Percentiles rank a stretch among this genome's conserved stretches.
Conservation (phyloP, 2,329 filamentous ascomycete species). For the Aspergillus sp. region DNA sequence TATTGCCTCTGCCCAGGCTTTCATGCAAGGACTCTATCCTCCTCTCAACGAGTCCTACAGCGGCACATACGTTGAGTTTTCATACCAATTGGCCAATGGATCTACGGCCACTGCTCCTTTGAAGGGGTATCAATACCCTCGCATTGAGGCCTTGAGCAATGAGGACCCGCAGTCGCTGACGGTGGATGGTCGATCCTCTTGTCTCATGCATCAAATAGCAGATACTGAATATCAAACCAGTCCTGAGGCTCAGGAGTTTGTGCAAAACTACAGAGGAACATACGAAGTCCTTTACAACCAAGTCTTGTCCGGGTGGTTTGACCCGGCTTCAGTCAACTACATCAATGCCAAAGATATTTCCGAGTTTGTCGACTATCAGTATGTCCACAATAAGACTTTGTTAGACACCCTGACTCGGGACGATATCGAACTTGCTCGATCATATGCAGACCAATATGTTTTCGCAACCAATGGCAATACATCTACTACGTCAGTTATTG, state of each 20-base stretch:
- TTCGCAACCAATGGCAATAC: slow-evolving; percentile 50
- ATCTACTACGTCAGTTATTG: slow-evolving; percentile 25
- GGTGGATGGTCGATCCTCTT: slow-evolving; percentile 50
- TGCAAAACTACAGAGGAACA: slow-evolving; percentile 39
- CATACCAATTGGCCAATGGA: slow-evolving; percentile 51
- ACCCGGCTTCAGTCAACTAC: slow-evolving; percentile 45
- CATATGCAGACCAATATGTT: slow-evolving; percentile 50
- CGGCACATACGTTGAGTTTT: slow-evolving; percentile 30
- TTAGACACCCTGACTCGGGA: slow-evolving; percentile 28
- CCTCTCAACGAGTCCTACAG: slow-evolving; percentile 41
- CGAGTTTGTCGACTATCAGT: slow-evolving; percentile 57
- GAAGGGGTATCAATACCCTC: slow-evolving; percentile 58
- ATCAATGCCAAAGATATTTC: slow-evolving; percentile 54
- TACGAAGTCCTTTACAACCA: slow-evolving; percentile 48
- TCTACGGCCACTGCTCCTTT: slow-evolving; percentile 49
- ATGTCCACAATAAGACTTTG: slow-evolving; percentile 51
- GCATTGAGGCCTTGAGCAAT: slow-evolving; percentile 44
- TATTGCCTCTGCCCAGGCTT: slow-evolving; percentile 57
- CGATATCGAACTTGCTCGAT: slow-evolving; percentile 39
- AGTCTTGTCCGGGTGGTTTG: slow-evolving; percentile 45
- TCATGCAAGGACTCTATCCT: slow-evolving; percentile 63
- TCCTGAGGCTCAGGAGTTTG: slow-evolving; percentile 41
- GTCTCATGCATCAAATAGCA: slow-evolving; percentile 38
- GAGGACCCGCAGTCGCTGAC: slow-evolving; percentile 53
- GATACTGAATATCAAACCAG: slow-evolving; percentile 43